Base-by-base conservation (phyloP, 2,329 filamentous ascomycete genomes). In the Aspergillus sclerotialis region DNA sequence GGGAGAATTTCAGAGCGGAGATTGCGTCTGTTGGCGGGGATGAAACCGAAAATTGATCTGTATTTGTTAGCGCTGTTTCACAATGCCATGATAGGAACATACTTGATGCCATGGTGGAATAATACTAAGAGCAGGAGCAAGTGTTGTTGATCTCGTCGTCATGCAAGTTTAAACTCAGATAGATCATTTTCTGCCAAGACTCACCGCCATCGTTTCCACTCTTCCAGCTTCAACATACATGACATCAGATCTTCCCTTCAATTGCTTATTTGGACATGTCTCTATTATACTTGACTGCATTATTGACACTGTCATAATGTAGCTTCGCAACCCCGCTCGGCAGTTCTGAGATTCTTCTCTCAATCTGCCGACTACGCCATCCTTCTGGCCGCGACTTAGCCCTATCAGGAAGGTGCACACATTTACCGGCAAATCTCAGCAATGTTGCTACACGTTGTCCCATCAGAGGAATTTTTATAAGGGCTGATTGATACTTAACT, bases 11-110 rank as follows among this genome's bases (percentile, higher is more conserved):
- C 53, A 96, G 70, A 15, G 87, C 74, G 30, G 90, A 94, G 52
- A 96, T 83, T 50, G 84, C 85, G 64, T 98, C 92, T 48, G 75
- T 76, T 8, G 92, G 92, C 30, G 88, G 81, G 50, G 86, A 78
- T 40, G 80, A 73, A 54, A 95, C 76, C 63, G 92, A 83, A 66
- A 85, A 89, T 72, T 94, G 87, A 46, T 80, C 66, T 70, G 37
- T 10, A n/a, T 2, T 4, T 8, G 32, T 48, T 34, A 52, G 38
- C 18, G 21, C 15, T 10, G 5, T 50, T 53, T 69, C 67, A 60
- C 41, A 65, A 65, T 32, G 65, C 56, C 64, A 68, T 67, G 24
- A 36, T 54, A 21, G 16, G 13, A 30, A 37, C 30, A 32, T 34
- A 44, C 35, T 45, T 45, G 34, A 33, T 35, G 36, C 32, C n/a